These are phyloP conservation scores for Rosa rugosa DNA, from an alignment of 306 rosid genomes.

Conservation along the genomic window DNA sequence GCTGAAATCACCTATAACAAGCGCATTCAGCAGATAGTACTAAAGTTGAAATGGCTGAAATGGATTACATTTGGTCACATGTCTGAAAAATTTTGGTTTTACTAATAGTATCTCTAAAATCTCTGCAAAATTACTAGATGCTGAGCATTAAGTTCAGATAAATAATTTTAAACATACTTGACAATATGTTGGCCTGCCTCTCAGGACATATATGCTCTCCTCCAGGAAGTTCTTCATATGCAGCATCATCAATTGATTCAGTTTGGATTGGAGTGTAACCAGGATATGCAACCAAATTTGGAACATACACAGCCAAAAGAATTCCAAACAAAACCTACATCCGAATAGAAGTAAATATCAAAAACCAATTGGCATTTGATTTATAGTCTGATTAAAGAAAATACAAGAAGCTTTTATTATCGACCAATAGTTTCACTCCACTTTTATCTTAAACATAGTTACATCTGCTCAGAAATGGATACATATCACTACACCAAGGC, in stretches of 20 bases:
- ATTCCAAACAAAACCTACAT: constrained; percentile 82
- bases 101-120: background rate
- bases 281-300: constrained; percentile 84
- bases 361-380: background rate
- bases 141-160: constrained; percentile 18
- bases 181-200: constrained; percentile 54
- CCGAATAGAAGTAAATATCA: constrained; percentile 15
- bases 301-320: constrained; percentile 67
- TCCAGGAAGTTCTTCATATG: constrained; percentile 82
- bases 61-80: background rate
- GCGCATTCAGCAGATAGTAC: constrained; percentile 7
- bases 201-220: constrained; percentile 87
- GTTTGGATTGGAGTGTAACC: constrained; percentile 62
- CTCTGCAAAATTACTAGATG: constrained; percentile 3
- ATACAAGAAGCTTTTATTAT: background rate
- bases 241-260: constrained; percentile 59
- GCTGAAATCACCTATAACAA: constrained; percentile 4
- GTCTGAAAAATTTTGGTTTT: background rate
- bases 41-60: background rate
- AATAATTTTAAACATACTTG: constrained; percentile 55
- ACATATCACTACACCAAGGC: background rate
- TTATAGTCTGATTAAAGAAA: constrained; percentile 9
- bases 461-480: background rate
- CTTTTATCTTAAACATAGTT: background rate
- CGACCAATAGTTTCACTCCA: background rate